phyloP scores from a whole-genome alignment of 164 flowering plant genomes.

The Vitis rupestris region DNA sequence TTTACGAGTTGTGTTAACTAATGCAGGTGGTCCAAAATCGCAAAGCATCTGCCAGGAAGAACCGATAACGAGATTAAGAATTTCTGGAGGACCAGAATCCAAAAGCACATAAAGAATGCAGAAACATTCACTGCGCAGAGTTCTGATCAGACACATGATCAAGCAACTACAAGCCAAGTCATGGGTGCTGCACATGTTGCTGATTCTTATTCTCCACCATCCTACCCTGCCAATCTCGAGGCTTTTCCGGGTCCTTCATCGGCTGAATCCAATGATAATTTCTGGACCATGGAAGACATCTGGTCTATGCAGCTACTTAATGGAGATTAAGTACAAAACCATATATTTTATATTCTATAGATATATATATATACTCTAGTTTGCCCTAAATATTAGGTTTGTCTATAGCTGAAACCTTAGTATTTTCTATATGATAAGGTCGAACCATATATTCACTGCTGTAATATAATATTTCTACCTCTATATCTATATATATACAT shows the following conservation, averaged over 20 bases:
- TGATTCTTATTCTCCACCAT: slow-evolving; percentile 37
- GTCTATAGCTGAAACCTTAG: no score
- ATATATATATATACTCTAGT: background rate
- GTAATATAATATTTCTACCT: no score
- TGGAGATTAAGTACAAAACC: slow-evolving; percentile 28
- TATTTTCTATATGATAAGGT: no score
- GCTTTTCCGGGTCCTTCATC: slow-evolving; percentile 18
- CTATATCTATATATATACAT: no score
- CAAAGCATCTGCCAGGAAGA: slow-evolving; percentile 77
- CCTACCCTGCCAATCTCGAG: slow-evolving; percentile 26
- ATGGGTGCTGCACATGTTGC: slow-evolving; percentile 18
- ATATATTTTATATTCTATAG: no score
- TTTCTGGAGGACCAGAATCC: slow-evolving; percentile 77
- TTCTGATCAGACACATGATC: slow-evolving; percentile 20
- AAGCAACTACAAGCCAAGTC: slow-evolving; percentile 44
- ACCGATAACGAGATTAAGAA: slow-evolving; percentile 82
- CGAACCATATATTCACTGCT: no score
- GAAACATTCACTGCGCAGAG: slow-evolving; percentile 33
- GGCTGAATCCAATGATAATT: slow-evolving; percentile 37
- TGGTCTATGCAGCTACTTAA: slow-evolving; percentile 67
- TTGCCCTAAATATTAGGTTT: no score
- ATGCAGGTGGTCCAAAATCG: slow-evolving; percentile 79
- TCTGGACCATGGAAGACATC: slow-evolving; percentile 68
- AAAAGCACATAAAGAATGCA: slow-evolving; percentile 64
- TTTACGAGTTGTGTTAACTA: background rate